Evolutionary conservation across 257 asterid genomes (phyloP).

Genomic region (Solanum medicagineum): DNA sequence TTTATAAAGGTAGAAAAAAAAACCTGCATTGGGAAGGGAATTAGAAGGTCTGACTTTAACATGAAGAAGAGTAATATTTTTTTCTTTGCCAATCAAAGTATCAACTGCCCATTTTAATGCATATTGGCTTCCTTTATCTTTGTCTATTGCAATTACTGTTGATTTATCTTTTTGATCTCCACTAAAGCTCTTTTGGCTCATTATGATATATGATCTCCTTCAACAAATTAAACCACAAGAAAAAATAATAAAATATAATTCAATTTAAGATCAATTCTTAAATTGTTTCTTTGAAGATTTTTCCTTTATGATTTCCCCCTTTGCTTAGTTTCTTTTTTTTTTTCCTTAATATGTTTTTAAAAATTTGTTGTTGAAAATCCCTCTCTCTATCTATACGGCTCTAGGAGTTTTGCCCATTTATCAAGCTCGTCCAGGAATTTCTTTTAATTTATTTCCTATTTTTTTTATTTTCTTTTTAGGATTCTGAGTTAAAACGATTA

Average conservation of each 20-base stretch:
- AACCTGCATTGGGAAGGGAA: conserved; percentile 22
- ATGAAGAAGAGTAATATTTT: conserved; percentile 65
- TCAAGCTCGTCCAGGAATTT: not conserved
- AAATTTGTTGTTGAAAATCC: not conserved
- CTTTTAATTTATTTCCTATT: not conserved
- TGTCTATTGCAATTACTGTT: conserved; percentile 76
- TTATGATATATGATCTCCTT: not conserved
- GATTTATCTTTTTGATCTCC: conserved; percentile 25
- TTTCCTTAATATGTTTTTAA: not conserved
- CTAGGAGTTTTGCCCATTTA: not conserved
- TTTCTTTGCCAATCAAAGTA: conserved; percentile 56
- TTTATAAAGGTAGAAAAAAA: not conserved
- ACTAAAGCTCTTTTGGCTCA: conserved; percentile 20
- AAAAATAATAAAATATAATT: not conserved
- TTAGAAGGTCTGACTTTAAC: conserved; percentile 35
- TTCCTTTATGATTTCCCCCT: not conserved
- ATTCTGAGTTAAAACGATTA: not conserved
- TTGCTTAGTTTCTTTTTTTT: not conserved
- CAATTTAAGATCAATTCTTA: not conserved
- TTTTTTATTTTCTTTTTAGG: not conserved
- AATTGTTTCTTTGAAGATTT: not conserved
- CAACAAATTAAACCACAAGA: not conserved
- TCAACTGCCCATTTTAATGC: conserved; percentile 99
- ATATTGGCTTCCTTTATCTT: conserved; percentile 85
- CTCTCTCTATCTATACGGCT: not conserved